phyloP scores from a whole-genome alignment of 768 basidiomycete genomes.

The Naganishia friedmannii region DNA sequence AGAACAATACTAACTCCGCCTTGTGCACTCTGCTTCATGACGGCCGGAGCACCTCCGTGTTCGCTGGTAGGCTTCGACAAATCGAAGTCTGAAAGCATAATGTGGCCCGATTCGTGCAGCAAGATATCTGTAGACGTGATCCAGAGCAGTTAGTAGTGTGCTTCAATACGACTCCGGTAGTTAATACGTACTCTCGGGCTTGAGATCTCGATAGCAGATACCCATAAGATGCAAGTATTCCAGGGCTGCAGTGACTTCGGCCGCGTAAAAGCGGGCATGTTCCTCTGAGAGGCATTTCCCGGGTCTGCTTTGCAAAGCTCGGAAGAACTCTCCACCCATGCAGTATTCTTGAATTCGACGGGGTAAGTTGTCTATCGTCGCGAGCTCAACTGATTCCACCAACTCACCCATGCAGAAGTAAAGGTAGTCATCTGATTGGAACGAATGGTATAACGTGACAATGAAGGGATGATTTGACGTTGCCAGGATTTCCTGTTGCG shows the following conservation, averaged over 20 bases:
- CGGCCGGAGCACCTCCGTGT: constrained; percentile 77
- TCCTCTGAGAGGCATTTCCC: constrained; percentile 97
- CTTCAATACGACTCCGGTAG: neutral
- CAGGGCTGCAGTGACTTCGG: constrained; percentile 93
- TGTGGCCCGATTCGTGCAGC: constrained; percentile 94
- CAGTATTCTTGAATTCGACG: constrained; percentile 66
- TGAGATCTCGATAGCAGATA: constrained; percentile 97
- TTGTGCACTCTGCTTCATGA: constrained; percentile 76
- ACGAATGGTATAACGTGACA: constrained; percentile 97
- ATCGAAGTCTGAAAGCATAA: constrained; percentile 99
- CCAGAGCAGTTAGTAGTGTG: neutral
- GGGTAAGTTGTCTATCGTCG: neutral
- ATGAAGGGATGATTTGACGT: constrained; percentile 99
- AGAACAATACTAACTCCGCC: constrained; percentile 68
- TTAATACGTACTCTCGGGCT: constrained; percentile 85
- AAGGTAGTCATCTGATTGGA: constrained; percentile 95
- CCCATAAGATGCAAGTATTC: constrained; percentile 99
- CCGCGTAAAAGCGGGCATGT: constrained; percentile 93
- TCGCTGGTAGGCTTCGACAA: constrained; percentile 91
- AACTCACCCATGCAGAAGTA: constrained; percentile 69
- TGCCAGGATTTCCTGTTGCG: constrained; percentile 79
- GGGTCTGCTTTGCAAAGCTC: constrained; percentile 89
- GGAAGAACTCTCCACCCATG: constrained; percentile 99
- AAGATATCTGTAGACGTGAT: constrained; percentile 70
- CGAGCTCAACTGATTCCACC: too few relatives aligned